Evolutionary conservation across 2,329 filamentous ascomycete genomes (phyloP), one percentile per base, ranked within the genome.

Genomic region (Aspergillus unguis): DNA sequence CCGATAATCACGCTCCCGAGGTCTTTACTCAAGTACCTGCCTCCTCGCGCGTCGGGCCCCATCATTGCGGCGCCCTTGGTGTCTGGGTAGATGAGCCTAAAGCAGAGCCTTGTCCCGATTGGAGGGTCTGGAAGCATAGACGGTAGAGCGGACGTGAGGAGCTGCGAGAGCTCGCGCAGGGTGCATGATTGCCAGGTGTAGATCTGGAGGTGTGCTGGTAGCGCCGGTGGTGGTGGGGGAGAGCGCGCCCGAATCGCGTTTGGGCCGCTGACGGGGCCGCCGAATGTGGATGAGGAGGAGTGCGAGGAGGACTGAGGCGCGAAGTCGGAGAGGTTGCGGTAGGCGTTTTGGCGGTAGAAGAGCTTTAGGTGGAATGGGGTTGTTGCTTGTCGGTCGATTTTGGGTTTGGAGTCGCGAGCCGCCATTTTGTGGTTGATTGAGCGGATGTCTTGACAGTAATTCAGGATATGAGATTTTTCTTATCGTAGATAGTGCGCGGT

Each of bases 151-250:
- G 83, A 82, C 28, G 84, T 83, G 52, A 97, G 81, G 49, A 92
- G 85, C 52, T 88, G 83, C 25, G 87, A 85, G 33, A 97, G 84
- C 71, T 96, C 91, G 59, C 81, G 79, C 26, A 97, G 80, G 2
- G 88, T 90, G 74, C 88, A 92, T 63, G 83, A 84, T 52, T 84
- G 81, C 88, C 90, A 95, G 52, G 91, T 92, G 77, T 96, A 92
- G 63, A 96, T 85, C 56, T 88, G 81, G 27, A 95, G 77, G 67
- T 87, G 82, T 6, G 85, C 76, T 46, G 86, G 84, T 25, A 88
- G 79, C 47, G 80, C 73, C 50, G 76, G 62, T 23, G 83, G 66
- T 61, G 82, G 70, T 71, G 94, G 90, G 46, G 65, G 62, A 10
- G 65, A 67, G 46, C 58, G 54, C 31, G 60, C 44, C 52, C 62